Evolutionary conservation across 2,329 filamentous ascomycete species (phyloP).

Genomic region (Alternaria arborescens): DNA sequence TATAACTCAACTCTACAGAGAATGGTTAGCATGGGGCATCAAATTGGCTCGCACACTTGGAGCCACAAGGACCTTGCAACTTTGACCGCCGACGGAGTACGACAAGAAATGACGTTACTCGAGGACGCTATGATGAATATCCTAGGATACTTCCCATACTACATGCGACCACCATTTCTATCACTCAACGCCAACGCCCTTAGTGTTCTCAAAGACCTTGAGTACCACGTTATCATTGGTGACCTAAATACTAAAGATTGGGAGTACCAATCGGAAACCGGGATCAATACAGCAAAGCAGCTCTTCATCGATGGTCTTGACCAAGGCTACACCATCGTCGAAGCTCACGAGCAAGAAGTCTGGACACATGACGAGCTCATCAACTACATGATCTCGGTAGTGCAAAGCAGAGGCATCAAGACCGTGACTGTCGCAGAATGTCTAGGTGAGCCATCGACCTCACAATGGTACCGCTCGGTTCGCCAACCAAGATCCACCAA

Average conservation of each 20-base stretch:
- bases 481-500: neutral
- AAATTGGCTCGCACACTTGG: conserved; percentile 35
- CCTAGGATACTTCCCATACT: conserved; percentile 60
- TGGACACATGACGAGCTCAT: conserved; percentile 19
- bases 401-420: conserved; percentile 8
- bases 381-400: conserved; percentile 16
- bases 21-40: conserved; percentile 4
- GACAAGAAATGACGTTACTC: conserved; percentile 56
- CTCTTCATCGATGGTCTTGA: conserved; percentile 51
- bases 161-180: conserved; percentile 56
- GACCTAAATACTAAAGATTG: conserved; percentile 68
- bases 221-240: conserved; percentile 66
- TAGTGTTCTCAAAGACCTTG: conserved; percentile 48
- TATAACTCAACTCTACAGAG: conserved; percentile 4
- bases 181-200: conserved; percentile 44
- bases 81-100: conserved; percentile 49
- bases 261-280: conserved; percentile 57
- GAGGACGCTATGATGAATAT: conserved; percentile 61
- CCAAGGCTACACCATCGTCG: conserved; percentile 12
- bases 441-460: neutral
- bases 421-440: conserved; percentile 17
- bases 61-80: conserved; percentile 55
- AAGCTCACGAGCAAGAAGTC: conserved; percentile 15
- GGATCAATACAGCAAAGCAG: conserved; percentile 59
- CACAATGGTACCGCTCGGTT: conserved; percentile 10